Base-by-base conservation (phyloP, 2,329 filamentous ascomycete genomes). In the Ramularia endophylla region DNA sequence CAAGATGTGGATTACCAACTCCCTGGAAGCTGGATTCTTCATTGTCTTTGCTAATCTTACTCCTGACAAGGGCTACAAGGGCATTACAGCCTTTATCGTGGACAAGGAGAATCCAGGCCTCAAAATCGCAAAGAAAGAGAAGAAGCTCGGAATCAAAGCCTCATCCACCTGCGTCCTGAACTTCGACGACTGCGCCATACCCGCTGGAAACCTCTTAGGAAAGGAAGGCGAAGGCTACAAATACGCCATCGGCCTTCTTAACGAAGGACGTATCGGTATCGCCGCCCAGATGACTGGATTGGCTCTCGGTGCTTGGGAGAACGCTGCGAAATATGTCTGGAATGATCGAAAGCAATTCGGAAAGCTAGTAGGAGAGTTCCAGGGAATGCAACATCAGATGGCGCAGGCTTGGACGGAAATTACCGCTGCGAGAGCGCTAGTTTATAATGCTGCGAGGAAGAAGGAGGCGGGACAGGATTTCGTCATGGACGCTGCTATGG, bases 1-100 rank as follows among this genome's bases (percentile, higher is more conserved):
- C 66, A 98, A 98, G 78, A 98, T 98, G 92, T 98, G 92, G 92
- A 98, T 98, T 68, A 98, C 92, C 50, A 98, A 98, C 75, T 84
- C 85, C 37, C 82, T 90, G 71, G 92, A 98, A 70, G 85, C 92
- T 15, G 81, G 81, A 46, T 83, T 97, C 72, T 98, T 95, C 71
- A 90, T 98, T 60, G 92, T 98, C 44, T 98, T 98, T 62, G 92
- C 92, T 60, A 98, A 95, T 69, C 73, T 98, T 28, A 83, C 95
- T 62, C 89, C 84, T 1, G 82, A 79, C 69, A 88, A 90, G 71
- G 90, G 88, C 39, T 95, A 98, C 76, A 90, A 89, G 68, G 92
- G 92, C 44, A 98, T 98, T 66, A 89, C 88, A 2, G 92, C 92
- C 38, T 98, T 98, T 64, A 73, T 98, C 47, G 82, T 97, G 31